phyloP scores from a whole-genome alignment of 129 eudicot genomes.

The Apium graveolens region DNA sequence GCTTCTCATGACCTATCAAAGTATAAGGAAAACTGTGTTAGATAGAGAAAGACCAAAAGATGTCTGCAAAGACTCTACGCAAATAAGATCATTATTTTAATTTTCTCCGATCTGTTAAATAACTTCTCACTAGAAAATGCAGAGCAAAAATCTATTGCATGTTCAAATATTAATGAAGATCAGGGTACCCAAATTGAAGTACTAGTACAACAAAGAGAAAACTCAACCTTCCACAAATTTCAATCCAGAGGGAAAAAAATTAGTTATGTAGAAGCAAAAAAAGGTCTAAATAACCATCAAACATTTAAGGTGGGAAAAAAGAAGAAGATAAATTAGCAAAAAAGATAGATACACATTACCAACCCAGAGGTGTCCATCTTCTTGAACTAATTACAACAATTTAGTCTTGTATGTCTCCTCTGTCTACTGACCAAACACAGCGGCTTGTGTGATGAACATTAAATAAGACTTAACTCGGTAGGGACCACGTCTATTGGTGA shows the following conservation, averaged over 20 bases:
- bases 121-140: not conserved
- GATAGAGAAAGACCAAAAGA: not conserved
- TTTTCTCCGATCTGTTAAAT: not conserved
- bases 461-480: not conserved
- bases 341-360: not conserved
- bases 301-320: not conserved
- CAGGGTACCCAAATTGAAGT: not conserved
- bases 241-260: not conserved
- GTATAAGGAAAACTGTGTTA: slow-evolving; percentile 9
- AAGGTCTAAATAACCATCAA: not conserved
- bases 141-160: not conserved
- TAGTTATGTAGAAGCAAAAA: not conserved
- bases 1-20: slow-evolving; percentile 76
- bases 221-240: not conserved
- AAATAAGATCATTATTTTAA: not conserved
- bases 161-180: not conserved
- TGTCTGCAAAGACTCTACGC: not conserved
- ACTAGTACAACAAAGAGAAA: not conserved
- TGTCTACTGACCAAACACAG: not conserved
- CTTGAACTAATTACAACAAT: not conserved
- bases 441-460: not conserved
- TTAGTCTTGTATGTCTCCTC: not conserved
- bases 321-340: not conserved
- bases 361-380: not conserved
- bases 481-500: not conserved